These are phyloP conservation scores for Cladosporium oxysporum DNA, from an alignment of 2,329 filamentous ascomycete genomes.

Conservation along the genomic window DNA sequence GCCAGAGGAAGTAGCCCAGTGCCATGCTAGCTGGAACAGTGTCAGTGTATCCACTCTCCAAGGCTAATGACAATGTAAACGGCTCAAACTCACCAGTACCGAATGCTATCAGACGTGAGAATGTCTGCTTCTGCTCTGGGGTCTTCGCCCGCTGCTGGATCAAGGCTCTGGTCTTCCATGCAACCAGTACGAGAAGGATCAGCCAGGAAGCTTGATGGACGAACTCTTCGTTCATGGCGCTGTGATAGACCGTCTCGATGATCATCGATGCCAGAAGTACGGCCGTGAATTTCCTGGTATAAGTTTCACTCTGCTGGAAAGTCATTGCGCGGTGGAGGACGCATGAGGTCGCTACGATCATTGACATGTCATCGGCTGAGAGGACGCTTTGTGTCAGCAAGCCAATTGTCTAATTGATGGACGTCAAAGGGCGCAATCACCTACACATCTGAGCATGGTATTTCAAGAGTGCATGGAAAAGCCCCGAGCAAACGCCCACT, in stretches of 20 bases:
- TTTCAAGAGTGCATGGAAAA: background rate
- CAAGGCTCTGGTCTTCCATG: background rate
- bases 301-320: background rate
- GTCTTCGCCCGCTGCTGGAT: background rate
- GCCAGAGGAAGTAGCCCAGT: constrained; percentile 2
- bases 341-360: background rate
- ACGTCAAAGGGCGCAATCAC: background rate
- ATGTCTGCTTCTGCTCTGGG: background rate
- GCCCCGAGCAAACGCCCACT: background rate
- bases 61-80: background rate
- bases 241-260: background rate
- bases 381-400: background rate
- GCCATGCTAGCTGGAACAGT: background rate
- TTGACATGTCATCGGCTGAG: background rate
- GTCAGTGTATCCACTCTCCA: background rate
- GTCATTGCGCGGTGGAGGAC: background rate
- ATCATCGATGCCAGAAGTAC: background rate
- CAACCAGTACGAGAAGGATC: background rate
- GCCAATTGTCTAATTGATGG: background rate
- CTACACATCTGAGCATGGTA: background rate
- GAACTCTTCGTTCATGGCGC: background rate
- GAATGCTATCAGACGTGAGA: background rate
- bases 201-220: background rate
- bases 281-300: background rate
- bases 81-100: background rate